Evolutionary conservation across 192 early-diverging fungal species (phyloP).

Genomic region (Mortierella hygrophila): DNA sequence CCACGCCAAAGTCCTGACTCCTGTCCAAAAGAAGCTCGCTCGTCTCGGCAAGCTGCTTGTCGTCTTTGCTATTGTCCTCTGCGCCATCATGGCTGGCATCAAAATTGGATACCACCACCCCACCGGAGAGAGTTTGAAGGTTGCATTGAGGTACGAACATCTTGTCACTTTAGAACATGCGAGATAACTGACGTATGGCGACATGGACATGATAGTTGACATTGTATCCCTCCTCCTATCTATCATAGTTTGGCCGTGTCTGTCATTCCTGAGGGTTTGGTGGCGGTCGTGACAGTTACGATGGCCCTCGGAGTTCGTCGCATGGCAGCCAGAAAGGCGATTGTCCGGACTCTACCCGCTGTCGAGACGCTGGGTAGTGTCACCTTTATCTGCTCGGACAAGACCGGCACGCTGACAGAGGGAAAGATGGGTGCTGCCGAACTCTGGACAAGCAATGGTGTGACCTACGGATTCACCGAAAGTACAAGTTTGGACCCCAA

Average conservation of each 20-base stretch:
- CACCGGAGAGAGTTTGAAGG: conserved; percentile 79
- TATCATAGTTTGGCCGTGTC: conserved; percentile 88
- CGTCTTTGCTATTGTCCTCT: conserved; percentile 82
- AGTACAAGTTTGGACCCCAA: conserved; percentile 67
- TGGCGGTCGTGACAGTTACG: conserved; percentile 97
- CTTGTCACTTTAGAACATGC: background rate
- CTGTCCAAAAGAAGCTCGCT: conserved; percentile 82
- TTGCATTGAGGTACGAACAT: conserved; percentile 80
- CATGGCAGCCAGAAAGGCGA: conserved; percentile 91
- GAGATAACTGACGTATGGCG: background rate
- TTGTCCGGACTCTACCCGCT: conserved; percentile 92
- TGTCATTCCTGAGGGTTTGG: conserved; percentile 97
- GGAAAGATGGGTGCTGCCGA: conserved; percentile 95
- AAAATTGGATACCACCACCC: conserved; percentile 77
- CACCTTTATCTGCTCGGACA: conserved; percentile 98
- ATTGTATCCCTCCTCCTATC: background rate
- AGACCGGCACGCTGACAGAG: conserved; percentile 96
- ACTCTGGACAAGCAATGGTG: conserved; percentile 84
- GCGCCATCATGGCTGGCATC: conserved; percentile 87
- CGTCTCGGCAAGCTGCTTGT: conserved; percentile 90
- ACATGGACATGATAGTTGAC: background rate
- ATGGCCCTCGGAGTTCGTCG: conserved; percentile 97
- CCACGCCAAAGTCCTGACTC: conserved; percentile 68
- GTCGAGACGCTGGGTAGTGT: conserved; percentile 97
- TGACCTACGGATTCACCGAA: conserved; percentile 74